phyloP scores from a whole-genome alignment of 768 basidiomycete species.

The Russula compacta region DNA sequence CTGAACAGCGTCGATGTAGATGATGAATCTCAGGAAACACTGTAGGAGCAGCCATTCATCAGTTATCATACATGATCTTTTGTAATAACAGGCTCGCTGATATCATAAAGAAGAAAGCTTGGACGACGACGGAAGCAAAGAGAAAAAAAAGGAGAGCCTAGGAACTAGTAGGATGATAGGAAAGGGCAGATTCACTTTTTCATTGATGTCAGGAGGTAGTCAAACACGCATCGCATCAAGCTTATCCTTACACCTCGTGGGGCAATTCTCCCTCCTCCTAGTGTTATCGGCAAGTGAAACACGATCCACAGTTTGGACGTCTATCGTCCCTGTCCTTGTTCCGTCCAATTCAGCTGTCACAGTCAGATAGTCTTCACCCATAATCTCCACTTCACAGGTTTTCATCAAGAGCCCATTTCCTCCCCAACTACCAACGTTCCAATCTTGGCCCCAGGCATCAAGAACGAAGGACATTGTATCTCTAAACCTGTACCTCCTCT shows the following conservation, averaged over 20 bases:
- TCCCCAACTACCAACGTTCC: neutral
- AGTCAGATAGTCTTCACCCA: neutral
- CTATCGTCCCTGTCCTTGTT: neutral
- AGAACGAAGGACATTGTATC: neutral
- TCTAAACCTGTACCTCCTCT: neutral
- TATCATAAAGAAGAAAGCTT: no score
- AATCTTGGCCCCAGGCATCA: neutral
- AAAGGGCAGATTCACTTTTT: no score
- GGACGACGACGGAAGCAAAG: no score
- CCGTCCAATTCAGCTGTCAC: neutral
- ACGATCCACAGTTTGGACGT: neutral
- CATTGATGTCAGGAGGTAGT: neutral
- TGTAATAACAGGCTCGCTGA: no score
- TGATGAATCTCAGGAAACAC: no score
- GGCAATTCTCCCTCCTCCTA: neutral
- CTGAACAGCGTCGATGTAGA: no score
- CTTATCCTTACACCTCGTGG: neutral
- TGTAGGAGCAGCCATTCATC: no score
- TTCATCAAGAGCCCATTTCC: neutral
- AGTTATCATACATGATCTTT: no score
- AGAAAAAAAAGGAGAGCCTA: no score
- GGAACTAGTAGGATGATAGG: no score
- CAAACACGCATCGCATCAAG: neutral
- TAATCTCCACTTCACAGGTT: neutral
- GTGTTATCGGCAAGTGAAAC: neutral